These are phyloP conservation scores for Pseudomonodictys pantanalensis DNA, from an alignment of 495 filamentous ascomycete genomes.

Conservation along the genomic window DNA sequence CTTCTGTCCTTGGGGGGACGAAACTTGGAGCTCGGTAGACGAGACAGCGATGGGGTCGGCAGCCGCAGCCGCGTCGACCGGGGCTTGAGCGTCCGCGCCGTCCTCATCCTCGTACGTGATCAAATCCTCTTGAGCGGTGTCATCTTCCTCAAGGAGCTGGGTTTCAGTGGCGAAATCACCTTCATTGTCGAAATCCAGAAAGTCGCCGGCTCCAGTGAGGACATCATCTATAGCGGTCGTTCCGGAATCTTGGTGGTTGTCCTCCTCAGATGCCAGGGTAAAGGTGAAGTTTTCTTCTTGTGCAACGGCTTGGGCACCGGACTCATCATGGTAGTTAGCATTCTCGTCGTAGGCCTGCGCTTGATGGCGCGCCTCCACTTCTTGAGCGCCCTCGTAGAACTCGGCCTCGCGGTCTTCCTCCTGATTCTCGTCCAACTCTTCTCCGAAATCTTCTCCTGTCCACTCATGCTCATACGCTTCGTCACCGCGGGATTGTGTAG, in stretches of 20 bases:
- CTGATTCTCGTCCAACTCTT: too few species aligned
- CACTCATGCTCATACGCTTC: too few species aligned
- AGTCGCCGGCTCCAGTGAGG: not conserved
- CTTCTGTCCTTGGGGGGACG: conserved; percentile 10
- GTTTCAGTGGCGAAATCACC: not conserved
- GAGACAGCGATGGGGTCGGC: not conserved
- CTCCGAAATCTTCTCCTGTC: too few species aligned
- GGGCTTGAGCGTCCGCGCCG: conserved; percentile 5
- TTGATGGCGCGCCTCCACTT: not conserved
- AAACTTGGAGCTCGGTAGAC: not conserved
- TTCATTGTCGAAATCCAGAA: not conserved
- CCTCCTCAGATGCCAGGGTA: not conserved
- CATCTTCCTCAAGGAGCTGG: not conserved
- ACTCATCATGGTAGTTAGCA: not conserved
- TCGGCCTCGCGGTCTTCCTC: too few species aligned
- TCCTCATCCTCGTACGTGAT: conserved; percentile 22
- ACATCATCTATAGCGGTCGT: not conserved
- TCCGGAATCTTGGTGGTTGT: not conserved
- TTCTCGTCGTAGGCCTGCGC: not conserved
- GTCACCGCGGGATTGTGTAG: too few species aligned
- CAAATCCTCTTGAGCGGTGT: too few species aligned
- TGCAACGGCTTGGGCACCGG: conserved; percentile 10
- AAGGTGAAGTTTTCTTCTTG: not conserved
- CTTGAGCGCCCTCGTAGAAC: too few species aligned
- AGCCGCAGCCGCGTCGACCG: not conserved